Percentiles rank a stretch among this genome's conserved stretches.
These are phyloP conservation scores for Rhynchosporium graminicola DNA, from an alignment of 2,329 filamentous ascomycete species.

Conservation along the genomic window DNA sequence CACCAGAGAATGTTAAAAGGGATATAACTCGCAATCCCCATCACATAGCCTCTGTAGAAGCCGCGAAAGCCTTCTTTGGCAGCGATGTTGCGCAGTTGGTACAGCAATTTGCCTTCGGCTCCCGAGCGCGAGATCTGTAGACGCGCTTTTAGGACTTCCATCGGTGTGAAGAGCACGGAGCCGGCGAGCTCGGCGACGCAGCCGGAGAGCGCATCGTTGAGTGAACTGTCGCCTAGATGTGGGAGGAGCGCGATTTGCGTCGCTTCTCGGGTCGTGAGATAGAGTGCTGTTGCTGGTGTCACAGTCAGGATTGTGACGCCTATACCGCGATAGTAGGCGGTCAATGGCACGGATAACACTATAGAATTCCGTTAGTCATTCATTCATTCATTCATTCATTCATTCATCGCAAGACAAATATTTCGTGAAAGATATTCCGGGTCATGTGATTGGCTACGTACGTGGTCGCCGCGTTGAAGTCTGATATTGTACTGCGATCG, in stretches of 20 bases:
- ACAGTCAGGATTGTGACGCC: slow-evolving; percentile 28
- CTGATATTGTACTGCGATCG: slow-evolving; percentile 31
- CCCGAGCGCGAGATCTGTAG: slow-evolving; percentile 27
- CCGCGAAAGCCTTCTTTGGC: slow-evolving; percentile 27
- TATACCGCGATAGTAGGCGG: slow-evolving; percentile 31
- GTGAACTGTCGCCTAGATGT: slow-evolving; percentile 25
- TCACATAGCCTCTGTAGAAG: slow-evolving; percentile 29
- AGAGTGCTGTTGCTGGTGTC: slow-evolving; percentile 30
- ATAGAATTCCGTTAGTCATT: no score
- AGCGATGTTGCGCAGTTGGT: slow-evolving; percentile 27
- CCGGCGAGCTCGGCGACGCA: slow-evolving; percentile 28
- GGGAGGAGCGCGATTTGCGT: slow-evolving; percentile 27
- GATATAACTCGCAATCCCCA: slow-evolving; percentile 29
- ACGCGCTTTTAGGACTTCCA: slow-evolving; percentile 31
- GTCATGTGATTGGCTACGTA: not conserved
- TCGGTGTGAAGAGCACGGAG: slow-evolving; percentile 29
- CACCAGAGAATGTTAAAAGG: slow-evolving; percentile 31
- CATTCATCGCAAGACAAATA: not conserved
- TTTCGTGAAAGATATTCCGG: no score
- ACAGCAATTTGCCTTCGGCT: slow-evolving; percentile 27
- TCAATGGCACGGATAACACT: slow-evolving; percentile 28
- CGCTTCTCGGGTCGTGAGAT: slow-evolving; percentile 27
- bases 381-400: not conserved
- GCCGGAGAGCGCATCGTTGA: slow-evolving; percentile 27
- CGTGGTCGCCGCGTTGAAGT: slow-evolving; percentile 28